Base-by-base conservation (phyloP, 75 land plant species). In the Isoetes taiwanensis region DNA sequence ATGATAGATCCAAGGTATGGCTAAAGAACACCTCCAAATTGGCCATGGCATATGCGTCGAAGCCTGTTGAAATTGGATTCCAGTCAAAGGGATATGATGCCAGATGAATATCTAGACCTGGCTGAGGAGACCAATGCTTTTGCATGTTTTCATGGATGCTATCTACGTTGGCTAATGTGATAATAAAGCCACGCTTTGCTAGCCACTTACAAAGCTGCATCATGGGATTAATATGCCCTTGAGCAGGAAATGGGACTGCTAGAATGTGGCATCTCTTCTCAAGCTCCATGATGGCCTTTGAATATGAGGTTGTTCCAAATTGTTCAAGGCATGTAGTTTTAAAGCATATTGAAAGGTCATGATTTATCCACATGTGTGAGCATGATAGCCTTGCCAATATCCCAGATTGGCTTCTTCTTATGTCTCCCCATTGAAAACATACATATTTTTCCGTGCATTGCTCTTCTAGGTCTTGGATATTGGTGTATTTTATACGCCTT, bases 171-270 rank as follows among this genome's bases (percentile, higher is more conserved):
- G 25, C 50, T 16, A 46, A 46, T 16, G 50, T 8, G 50, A 46
- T 46, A 23, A 4, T 8, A 8, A 46, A 19, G 9, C 14, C 11
- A 14, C 38, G 38, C 5, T 16, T 23, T 5, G 50, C 50, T 5
- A 46, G 4, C 50, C 50, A 19, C 50, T 46, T 46, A 23, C 50
- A 46, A 23, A 46, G 50, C 8, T 46, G 50, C 50, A 46, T 46
- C 50, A 46, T 5, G 8, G 50, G 21, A 8, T 16, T 19, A 4
- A 46, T 46, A 23, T 46, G 50, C 25, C 50, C 23, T 23, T 46
- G 50, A 6, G 50, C 50, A 19, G 50, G 50, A 23, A 46, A 46
- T 46, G 50, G 50, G 21, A 46, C 50, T n/a, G 50, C 50, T 23
- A 46, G n/a, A n/a, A 46, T 46, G 19, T 46, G 50, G n/a, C 9